These are phyloP conservation scores for Papiliotrema fonsecae DNA, from an alignment of 1,284 basidiomycete species.

Conservation along the genomic window DNA sequence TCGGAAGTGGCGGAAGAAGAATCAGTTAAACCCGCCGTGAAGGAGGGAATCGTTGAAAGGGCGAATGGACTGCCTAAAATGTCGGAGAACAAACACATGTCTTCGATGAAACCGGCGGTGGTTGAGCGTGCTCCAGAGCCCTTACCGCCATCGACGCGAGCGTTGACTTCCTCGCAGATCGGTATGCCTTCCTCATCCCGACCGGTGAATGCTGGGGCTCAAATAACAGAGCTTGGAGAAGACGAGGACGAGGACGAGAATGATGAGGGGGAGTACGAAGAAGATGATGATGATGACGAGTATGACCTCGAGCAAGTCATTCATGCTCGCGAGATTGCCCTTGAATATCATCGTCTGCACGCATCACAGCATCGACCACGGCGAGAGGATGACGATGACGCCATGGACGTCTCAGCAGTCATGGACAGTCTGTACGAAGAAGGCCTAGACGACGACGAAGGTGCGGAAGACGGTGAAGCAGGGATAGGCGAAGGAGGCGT, in stretches of 20 bases:
- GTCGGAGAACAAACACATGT: conserved; percentile 23
- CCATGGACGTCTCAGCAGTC: conserved; percentile 1
- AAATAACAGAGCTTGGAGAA: conserved; percentile 1
- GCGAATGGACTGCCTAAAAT: conserved; percentile 15
- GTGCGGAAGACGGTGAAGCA: conserved; percentile 2
- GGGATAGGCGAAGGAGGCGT: conserved; percentile 17
- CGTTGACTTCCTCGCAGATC: not conserved
- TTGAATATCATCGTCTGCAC: conserved; percentile 37
- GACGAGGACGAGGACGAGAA: conserved; percentile 21
- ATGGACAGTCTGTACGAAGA: conserved; percentile 1
- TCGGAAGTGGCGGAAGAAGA: not conserved
- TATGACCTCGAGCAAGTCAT: conserved; percentile 44
- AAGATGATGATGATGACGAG: conserved; percentile 38
- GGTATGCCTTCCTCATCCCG: not conserved
- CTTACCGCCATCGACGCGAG: not conserved
- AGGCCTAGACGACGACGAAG: conserved; percentile 7
- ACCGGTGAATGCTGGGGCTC: not conserved
- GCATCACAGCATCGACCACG: conserved; percentile 16
- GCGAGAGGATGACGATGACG: conserved; percentile 10
- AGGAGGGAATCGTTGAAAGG: not conserved
- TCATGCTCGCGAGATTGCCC: conserved; percentile 37
- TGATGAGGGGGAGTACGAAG: conserved; percentile 29
- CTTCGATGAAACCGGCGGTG: conserved; percentile 25
- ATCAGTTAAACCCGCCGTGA: not conserved
- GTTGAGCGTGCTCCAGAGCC: conserved; percentile 19